These are phyloP conservation scores for Podila epicladia DNA, from an alignment of 192 early-diverging fungal genomes.

Conservation along the genomic window DNA sequence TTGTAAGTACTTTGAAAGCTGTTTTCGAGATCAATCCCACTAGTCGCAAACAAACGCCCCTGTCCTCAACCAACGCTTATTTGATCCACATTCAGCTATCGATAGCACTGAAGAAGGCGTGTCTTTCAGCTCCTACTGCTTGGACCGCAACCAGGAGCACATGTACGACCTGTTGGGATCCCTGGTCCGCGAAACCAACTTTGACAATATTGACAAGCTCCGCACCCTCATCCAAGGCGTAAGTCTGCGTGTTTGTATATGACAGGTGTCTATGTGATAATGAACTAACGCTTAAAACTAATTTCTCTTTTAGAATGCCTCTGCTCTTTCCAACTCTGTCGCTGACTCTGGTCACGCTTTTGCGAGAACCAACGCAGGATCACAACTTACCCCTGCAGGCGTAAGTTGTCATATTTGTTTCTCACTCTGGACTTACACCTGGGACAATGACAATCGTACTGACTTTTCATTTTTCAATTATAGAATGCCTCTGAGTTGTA, in stretches of 20 bases:
- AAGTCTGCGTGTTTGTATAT: slow-evolving; percentile 13
- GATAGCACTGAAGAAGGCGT: slow-evolving; percentile 73
- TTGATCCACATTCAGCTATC: slow-evolving; percentile 50
- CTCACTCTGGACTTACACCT: neutral
- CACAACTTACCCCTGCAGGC: slow-evolving; percentile 67
- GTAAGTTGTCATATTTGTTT: slow-evolving; percentile 11
- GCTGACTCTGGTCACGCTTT: slow-evolving; percentile 85
- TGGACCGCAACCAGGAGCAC: slow-evolving; percentile 75
- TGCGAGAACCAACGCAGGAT: slow-evolving; percentile 77
- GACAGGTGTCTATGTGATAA: neutral
- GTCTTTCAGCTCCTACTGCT: slow-evolving; percentile 69
- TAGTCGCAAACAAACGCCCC: too few species aligned
- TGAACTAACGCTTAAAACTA: neutral
- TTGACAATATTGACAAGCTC: slow-evolving; percentile 76
- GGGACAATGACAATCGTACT: neutral
- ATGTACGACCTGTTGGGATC: slow-evolving; percentile 83
- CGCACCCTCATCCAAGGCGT: slow-evolving; percentile 76
- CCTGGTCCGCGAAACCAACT: slow-evolving; percentile 75
- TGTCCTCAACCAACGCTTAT: too few species aligned
- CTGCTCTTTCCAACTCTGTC: slow-evolving; percentile 80
- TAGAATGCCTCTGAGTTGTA: slow-evolving; percentile 54
- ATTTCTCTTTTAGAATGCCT: slow-evolving; percentile 62
- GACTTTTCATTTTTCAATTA: neutral
- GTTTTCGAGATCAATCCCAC: too few species aligned
- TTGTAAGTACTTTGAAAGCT: slow-evolving; percentile 24